phyloP scores from a whole-genome alignment of 106 monocot genomes.

The Vanilla planifolia region DNA sequence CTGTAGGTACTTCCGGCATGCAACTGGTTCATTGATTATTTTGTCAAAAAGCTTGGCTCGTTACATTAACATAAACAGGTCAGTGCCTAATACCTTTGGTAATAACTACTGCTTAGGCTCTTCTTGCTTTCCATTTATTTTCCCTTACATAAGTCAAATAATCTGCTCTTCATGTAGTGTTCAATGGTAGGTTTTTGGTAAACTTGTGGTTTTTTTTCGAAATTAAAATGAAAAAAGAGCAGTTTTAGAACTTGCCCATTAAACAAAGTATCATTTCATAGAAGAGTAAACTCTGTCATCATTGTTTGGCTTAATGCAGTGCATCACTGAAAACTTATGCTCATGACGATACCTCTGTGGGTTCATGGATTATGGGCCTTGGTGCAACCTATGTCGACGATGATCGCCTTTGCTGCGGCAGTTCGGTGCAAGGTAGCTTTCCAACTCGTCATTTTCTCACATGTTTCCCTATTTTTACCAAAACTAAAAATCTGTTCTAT shows the following conservation, averaged over 20 bases:
- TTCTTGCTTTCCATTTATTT: too few species aligned
- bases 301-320: conserved; percentile 29
- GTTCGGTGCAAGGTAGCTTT: conserved; percentile 65
- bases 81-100: not conserved
- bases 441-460: not conserved
- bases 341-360: conserved; percentile 80
- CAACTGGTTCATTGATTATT: conserved; percentile 70
- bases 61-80: conserved; percentile 96
- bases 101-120: too few species aligned
- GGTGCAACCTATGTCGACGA: conserved; percentile 80
- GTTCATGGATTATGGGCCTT: conserved; percentile 98
- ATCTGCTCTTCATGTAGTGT: too few species aligned
- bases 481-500: not conserved
- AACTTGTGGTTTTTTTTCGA: too few species aligned
- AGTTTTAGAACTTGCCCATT: too few species aligned
- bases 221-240: too few species aligned
- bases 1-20: conserved; percentile 95
- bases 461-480: not conserved
- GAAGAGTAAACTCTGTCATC: too few species aligned
- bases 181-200: too few species aligned
- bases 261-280: too few species aligned
- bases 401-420: conserved; percentile 85
- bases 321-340: conserved; percentile 84
- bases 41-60: conserved; percentile 80
- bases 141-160: too few species aligned